Evolutionary conservation across 306 rosid genomes (phyloP), one percentile per base, ranked within the genome.

Genomic region (Prunus mira): DNA sequence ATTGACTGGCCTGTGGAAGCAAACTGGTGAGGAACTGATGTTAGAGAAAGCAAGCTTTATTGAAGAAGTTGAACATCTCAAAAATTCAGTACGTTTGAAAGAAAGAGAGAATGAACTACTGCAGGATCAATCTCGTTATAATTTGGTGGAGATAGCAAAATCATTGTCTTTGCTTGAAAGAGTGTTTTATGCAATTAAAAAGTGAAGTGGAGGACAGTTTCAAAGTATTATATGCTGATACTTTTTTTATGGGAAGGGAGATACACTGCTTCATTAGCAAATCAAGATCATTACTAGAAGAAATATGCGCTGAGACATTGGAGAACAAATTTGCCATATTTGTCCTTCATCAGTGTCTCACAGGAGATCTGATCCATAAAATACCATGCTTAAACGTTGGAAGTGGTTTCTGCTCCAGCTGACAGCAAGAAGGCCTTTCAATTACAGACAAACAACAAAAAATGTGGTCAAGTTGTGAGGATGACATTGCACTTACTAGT

Each of bases 1-100:
- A 65, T 73, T 84, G 89, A 81, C 83, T 74, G 84, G 85, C 51
- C 73, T 76, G 84, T 90, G 89, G 93, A 88, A 89, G 88, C 93
- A 87, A 82, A 80, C 84, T 46, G 69, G 91, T 65, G 93, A 92
- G 77, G 79, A 89, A 65, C 78, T 86, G 73, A 83, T 79, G 86
- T 58, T 75, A 22, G 95, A 92, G 82, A 87, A 78, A 84, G 88
- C 80, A 77, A 86, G 77, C 82, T 80, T 92, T 80, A 79, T 67
- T 64, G 81, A 90, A 60, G 91, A 94, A 87, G 86, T 84, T 81
- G 84, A 84, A 73, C 82, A 75, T 64, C 93, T 92, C 66, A 87
- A 87, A 76, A 84, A 83, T 82, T 85, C 83, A 68, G 46, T 86
- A 28, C 34, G 67, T 57, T 72, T 78, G 70, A 86, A 80, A 86